Evolutionary conservation across 148 eudicot genomes (phyloP).

Genomic region (Tetragonia tetragonoides): DNA sequence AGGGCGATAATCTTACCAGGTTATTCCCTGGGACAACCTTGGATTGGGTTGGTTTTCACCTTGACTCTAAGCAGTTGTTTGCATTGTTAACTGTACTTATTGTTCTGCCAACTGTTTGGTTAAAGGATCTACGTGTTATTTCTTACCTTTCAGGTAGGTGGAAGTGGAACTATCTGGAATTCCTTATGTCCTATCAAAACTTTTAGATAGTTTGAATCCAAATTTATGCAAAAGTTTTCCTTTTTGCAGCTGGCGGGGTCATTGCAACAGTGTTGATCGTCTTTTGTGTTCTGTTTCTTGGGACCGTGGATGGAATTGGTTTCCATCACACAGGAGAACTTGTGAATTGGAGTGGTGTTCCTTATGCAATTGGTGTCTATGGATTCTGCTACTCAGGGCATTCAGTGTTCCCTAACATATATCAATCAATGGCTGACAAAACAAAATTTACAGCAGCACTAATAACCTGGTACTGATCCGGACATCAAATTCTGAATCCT

Average conservation of each 20-base stretch:
- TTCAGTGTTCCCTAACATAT: slow-evolving; percentile 86
- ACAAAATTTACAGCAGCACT: slow-evolving; percentile 69
- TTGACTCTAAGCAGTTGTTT: slow-evolving; percentile 69
- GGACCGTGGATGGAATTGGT: slow-evolving; percentile 57
- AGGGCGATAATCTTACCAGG: slow-evolving; percentile 78
- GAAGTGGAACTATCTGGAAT: background rate
- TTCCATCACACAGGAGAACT: slow-evolving; percentile 52
- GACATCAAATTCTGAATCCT: background rate
- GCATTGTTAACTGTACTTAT: slow-evolving; percentile 63
- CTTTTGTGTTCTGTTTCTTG: slow-evolving; percentile 58
- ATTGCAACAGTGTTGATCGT: slow-evolving; percentile 59
- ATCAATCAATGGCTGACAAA: slow-evolving; percentile 94
- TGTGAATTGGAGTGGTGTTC: slow-evolving; percentile 73
- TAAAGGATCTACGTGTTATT: slow-evolving; percentile 66
- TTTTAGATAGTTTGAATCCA: background rate
- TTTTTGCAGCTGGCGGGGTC: slow-evolving; percentile 82
- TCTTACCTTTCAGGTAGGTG: slow-evolving; percentile 80
- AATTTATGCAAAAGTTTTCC: background rate
- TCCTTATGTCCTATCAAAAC: no score
- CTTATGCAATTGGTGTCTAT: slow-evolving; percentile 80
- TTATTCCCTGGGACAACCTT: slow-evolving; percentile 72
- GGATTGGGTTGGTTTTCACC: slow-evolving; percentile 44
- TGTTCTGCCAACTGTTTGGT: slow-evolving; percentile 76
- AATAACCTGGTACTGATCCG: slow-evolving; percentile 38
- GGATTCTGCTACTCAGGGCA: slow-evolving; percentile 92